Evolutionary conservation across 2,329 filamentous ascomycete genomes (phyloP).

Genomic region (Didymella arachidicola): DNA sequence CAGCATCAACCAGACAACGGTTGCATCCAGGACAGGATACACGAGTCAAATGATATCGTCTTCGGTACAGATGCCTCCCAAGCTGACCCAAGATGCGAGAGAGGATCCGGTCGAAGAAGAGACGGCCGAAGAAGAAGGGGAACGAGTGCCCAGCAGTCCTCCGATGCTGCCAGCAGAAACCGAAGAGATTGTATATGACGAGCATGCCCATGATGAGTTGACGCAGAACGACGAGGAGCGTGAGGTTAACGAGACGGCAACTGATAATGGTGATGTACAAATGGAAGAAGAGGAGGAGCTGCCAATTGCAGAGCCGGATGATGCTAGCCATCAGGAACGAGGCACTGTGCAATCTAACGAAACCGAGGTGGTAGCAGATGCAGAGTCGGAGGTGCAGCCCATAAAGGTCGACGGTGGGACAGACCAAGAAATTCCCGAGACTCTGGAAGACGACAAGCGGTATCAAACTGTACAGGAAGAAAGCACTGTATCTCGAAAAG

Average conservation of each 20-base stretch:
- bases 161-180: slow-evolving; percentile 26
- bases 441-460: slow-evolving; percentile 26
- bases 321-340: background rate
- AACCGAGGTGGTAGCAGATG: slow-evolving; percentile 4
- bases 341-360: slow-evolving; percentile 5
- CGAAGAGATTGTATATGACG: slow-evolving; percentile 37
- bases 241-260: slow-evolving; percentile 30
- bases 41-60: slow-evolving; percentile 45
- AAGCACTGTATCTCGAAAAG: background rate
- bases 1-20: slow-evolving; percentile 48
- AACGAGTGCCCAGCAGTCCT: slow-evolving; percentile 50
- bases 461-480: background rate
- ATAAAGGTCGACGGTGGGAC: slow-evolving; percentile 19
- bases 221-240: slow-evolving; percentile 25
- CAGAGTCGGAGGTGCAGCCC: slow-evolving; percentile 19
- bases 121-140: slow-evolving; percentile 34
- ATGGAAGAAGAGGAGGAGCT: slow-evolving; percentile 23
- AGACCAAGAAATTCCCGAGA: slow-evolving; percentile 37
- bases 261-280: slow-evolving; percentile 34
- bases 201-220: slow-evolving; percentile 36
- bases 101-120: slow-evolving; percentile 20
- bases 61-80: slow-evolving; percentile 42
- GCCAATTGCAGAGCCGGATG: background rate
- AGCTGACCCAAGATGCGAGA: slow-evolving; percentile 26
- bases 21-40: slow-evolving; percentile 38